Evolutionary conservation across 768 basidiomycete species (phyloP).

Genomic region (Dioszegia aurantiaca): DNA sequence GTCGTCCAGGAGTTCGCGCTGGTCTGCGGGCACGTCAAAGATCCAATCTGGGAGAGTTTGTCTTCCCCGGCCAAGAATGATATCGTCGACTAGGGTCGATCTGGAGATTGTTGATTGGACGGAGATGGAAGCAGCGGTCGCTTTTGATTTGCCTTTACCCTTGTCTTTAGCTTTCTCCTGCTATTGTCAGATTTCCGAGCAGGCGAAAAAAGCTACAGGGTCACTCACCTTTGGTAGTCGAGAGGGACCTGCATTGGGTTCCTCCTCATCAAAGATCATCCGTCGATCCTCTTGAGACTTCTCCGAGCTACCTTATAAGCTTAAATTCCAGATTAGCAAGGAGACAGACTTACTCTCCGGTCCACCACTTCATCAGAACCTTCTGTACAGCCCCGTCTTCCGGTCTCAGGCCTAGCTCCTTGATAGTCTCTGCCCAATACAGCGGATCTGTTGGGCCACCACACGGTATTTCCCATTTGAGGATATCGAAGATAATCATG

Average conservation of each 20-base stretch:
- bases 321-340: neutral
- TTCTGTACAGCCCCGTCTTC: constrained; percentile 24
- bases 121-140: no score
- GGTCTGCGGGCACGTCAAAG: constrained; percentile 27
- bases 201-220: neutral
- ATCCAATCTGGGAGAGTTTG: constrained; percentile 37
- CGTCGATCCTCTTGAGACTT: neutral
- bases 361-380: constrained; percentile 40
- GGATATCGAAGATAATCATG: constrained; percentile 22
- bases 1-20: constrained; percentile 16
- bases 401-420: constrained; percentile 21
- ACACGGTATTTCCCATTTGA: constrained; percentile 23
- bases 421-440: constrained; percentile 17
- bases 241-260: constrained; percentile 1
- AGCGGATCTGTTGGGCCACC: constrained; percentile 33
- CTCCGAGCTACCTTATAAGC: neutral
- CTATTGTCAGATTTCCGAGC: no score
- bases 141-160: no score
- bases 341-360: constrained; percentile 33
- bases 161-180: no score
- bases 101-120: no score
- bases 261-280: neutral
- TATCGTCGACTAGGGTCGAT: neutral
- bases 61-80: constrained; percentile 12
- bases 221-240: neutral